Evolutionary conservation across 2,329 filamentous ascomycete genomes (phyloP).

Genomic region (Exophiala viscosa): DNA sequence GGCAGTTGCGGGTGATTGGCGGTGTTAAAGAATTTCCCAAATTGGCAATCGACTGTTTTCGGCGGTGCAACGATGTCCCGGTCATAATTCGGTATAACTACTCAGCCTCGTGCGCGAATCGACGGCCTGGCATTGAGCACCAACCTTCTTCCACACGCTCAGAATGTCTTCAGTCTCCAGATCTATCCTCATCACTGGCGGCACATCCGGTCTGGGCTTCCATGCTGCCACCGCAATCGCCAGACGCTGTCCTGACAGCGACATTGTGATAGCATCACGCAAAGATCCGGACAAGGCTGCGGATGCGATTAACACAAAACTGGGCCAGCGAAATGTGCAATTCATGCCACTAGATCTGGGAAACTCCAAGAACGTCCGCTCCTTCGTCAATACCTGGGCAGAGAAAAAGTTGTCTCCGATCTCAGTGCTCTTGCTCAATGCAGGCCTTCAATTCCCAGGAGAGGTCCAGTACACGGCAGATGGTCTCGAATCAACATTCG

Average conservation of each 20-base stretch:
- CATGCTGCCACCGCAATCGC: constrained; percentile 42
- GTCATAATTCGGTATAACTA: no score
- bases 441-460: constrained; percentile 45
- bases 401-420: constrained; percentile 40
- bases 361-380: constrained; percentile 38
- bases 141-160: not conserved
- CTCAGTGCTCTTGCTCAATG: constrained; percentile 47
- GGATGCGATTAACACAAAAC: constrained; percentile 41
- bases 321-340: constrained; percentile 40
- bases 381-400: constrained; percentile 40
- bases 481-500: constrained; percentile 49
- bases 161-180: constrained; percentile 19
- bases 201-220: constrained; percentile 45
- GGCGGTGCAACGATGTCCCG: no score
- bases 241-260: constrained; percentile 38
- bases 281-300: constrained; percentile 43
- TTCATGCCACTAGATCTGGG: constrained; percentile 47
- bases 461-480: constrained; percentile 37
- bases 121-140: no score
- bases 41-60: no score
- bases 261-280: constrained; percentile 44
- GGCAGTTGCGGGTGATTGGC: no score
- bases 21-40: no score
- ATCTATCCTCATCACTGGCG: constrained; percentile 45
- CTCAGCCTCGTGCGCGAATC: no score